Conservation (phyloP, 225 moss, liverwort and hornwort genomes). For the Antitrichia curtipendula region DNA sequence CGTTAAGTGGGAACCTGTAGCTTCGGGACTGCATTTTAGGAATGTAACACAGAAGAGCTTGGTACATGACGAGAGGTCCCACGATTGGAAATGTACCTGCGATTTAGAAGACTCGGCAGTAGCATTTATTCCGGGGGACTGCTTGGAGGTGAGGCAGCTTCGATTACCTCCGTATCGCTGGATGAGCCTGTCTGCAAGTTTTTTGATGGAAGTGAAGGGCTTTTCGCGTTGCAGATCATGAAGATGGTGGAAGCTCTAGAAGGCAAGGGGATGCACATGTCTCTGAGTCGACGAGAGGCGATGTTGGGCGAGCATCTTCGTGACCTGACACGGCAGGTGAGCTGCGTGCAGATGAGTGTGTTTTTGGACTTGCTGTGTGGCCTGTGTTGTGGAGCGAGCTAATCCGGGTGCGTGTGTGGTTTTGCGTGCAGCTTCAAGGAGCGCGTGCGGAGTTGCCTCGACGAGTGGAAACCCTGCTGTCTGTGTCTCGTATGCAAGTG, state of each 20-base stretch:
- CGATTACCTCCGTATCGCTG: background rate
- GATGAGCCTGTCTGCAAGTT: background rate
- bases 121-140: background rate
- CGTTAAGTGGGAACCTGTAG: background rate
- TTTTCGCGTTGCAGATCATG: slow-evolving; percentile 42
- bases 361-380: background rate
- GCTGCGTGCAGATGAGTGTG: background rate
- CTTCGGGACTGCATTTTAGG: background rate
- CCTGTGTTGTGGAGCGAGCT: background rate
- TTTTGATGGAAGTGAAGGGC: background rate
- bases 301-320: slow-evolving; percentile 74
- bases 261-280: slow-evolving; percentile 77
- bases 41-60: background rate
- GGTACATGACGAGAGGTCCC: background rate
- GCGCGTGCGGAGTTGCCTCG: slow-evolving; percentile 74
- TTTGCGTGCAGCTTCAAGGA: slow-evolving; percentile 66
- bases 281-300: slow-evolving; percentile 62
- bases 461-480: slow-evolving; percentile 67
- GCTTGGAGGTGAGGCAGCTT: background rate
- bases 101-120: background rate
- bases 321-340: slow-evolving; percentile 58
- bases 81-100: background rate
- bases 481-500: slow-evolving; percentile 85
- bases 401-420: background rate
- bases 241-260: slow-evolving; percentile 87